These are phyloP conservation scores for Macrolepiota albuminosa DNA, from an alignment of 768 basidiomycete genomes.

Conservation along the genomic window DNA sequence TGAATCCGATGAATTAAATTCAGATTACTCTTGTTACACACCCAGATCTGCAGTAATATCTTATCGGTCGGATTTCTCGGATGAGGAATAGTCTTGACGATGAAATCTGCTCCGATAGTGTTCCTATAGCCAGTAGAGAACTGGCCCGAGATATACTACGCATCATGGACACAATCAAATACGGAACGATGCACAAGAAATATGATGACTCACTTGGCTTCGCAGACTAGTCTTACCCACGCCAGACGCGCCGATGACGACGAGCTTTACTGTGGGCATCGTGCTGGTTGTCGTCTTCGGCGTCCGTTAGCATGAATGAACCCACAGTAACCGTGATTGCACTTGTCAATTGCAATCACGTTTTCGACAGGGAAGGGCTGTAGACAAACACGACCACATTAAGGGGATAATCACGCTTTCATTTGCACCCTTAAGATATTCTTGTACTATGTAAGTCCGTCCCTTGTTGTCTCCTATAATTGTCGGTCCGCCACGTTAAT, in stretches of 20 bases:
- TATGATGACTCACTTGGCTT: conserved; percentile 50
- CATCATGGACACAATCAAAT: not conserved
- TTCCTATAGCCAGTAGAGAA: conserved; percentile 78
- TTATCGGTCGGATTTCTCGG: conserved; percentile 47
- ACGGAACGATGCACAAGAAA: not conserved
- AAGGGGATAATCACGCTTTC: too few relatives aligned
- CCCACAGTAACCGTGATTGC: not conserved
- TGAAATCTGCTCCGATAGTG: conserved; percentile 89
- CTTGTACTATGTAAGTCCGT: too few relatives aligned
- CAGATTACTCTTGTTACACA: conserved; percentile 16
- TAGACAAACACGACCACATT: not conserved
- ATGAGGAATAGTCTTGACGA: conserved; percentile 67
- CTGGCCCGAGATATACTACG: conserved; percentile 68
- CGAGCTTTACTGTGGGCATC: conserved; percentile 77
- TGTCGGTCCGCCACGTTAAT: too few relatives aligned
- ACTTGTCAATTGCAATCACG: not conserved
- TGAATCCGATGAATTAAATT: not conserved
- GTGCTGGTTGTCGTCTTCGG: conserved; percentile 3
- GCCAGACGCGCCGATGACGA: conserved; percentile 76
- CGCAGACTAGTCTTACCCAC: conserved; percentile 84
- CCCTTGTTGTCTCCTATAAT: too few relatives aligned
- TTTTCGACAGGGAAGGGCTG: not conserved
- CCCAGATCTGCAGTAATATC: conserved; percentile 65
- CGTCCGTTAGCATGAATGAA: conserved; percentile 4
- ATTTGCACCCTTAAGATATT: too few relatives aligned